Base-by-base conservation (phyloP, 352 stramenopile genomes). In the Pythium dissotocum region DNA sequence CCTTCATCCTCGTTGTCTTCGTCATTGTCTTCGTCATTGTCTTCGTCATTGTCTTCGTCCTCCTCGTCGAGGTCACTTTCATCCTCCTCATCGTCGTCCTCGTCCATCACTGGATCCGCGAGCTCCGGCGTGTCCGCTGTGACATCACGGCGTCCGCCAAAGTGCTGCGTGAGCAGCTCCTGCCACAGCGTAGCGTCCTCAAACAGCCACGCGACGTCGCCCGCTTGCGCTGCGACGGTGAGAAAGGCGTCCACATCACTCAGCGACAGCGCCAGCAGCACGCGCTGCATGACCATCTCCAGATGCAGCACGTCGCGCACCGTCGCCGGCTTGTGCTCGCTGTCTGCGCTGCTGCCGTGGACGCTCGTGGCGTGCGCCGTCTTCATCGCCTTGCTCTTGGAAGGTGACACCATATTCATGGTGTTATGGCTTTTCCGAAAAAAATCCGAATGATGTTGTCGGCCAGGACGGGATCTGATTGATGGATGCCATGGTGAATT, bases 101-200 rank as follows among this genome's bases (percentile, higher is more conserved):
- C 46, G 1, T 42, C 33, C 21, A 65, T 49, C 30, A 58, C 57
- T 12, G 36, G 10, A 21, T 60, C 57, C 6, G 30, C 54, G 3
- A 14, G n/a, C 12, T 16, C 51, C 32, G 49, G 6, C 24, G 57
- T 30, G 2, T 58, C 44, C 36, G 18, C 21, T 2, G 33, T 53
- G 3, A 68, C 40, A 9, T 26, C 7, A 3, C 60, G 67, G 14
- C 48, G 53, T 18, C 68, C 68, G 6, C 58, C 58, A 53, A 75
- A 75, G 52, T 75, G 68, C 36, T 59, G 56, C n/a, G 24, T 35
- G 9, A 77, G 56, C 18, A 85, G 40, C 30, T 82, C 67, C 14
- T 71, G 58, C 79, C 79, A 88, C 5, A 88, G 67, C 21, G 59
- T 46, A 44, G 44, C 36, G 68, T 86, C 80, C 13, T 72, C 58